Base-by-base conservation (phyloP, 2,329 filamentous ascomycete species). In the Aureobasidium zeae region DNA sequence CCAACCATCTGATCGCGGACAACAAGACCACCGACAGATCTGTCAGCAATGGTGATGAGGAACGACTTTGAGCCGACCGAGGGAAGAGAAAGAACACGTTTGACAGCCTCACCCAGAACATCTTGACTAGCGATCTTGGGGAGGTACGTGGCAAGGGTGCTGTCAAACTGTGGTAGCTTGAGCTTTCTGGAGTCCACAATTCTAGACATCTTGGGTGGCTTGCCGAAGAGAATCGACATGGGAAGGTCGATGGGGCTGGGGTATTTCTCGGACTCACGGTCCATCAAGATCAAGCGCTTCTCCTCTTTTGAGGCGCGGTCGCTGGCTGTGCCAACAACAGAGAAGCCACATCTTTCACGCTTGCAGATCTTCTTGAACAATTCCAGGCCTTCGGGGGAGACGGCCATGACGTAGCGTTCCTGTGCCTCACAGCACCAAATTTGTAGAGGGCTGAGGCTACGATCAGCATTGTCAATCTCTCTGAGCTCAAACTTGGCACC, bases 371-470 rank as follows among this genome's bases (percentile, higher is more conserved):
- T 67, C 51, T 72, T 74, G 63, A 83, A 83, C 16, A 69, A 68
- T 55, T 89, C 87, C 57, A 96, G 75, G 42, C 79, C 74, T 15
- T 91, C 81, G 39, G 78, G 76, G 48, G 88, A 86, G 49, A 98
- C 79, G 7, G 93, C 80, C 55, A 98, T 70, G 6, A 98, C 91
- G 56, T 98, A 98, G 61, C 91, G 76, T 64, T 98, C 91, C 61
- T 98, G 91, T 0, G 91, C 86, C 62, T 96, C 89, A 55, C 89
- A 94, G 63, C 91, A 95, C 88, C 89, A 96, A 34, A 98, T 94
- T 60, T 96, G 86, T 46, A 98, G 76, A 15, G 91, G 91, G 57
- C 86, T 94, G 83, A 98, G 89, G 58, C 86, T 83, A 51, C 73
- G 78, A 63, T 96, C 91, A 2, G 86, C 84, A 60, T 78, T 94